Percentiles rank a stretch among this genome's conserved stretches.
Evolutionary conservation across 768 basidiomycete species (phyloP).

Genomic region (Mycena sanguinolenta): DNA sequence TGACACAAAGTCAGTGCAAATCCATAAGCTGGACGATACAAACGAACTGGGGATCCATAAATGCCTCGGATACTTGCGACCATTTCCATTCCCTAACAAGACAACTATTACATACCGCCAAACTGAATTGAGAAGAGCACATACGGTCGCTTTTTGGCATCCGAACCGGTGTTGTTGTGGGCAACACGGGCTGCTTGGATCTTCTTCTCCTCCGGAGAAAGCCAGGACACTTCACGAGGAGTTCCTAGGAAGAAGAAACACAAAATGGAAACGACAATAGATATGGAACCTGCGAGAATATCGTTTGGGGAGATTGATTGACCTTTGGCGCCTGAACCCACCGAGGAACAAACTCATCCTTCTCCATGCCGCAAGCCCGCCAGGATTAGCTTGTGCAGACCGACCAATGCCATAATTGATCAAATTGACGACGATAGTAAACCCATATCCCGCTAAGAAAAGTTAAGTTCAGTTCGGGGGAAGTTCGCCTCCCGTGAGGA

Average conservation of each 20-base stretch:
- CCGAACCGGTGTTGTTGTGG: slow-evolving; percentile 11
- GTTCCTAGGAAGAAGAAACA: slow-evolving; percentile 8
- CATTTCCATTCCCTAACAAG: slow-evolving; percentile 8
- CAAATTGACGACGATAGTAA: not conserved
- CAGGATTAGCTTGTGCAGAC: slow-evolving; percentile 5
- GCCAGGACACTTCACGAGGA: slow-evolving; percentile 15
- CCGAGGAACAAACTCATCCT: slow-evolving; percentile 17
- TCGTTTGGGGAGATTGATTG: not conserved
- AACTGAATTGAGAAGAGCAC: not conserved
- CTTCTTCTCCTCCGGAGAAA: slow-evolving; percentile 14
- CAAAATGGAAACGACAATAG: not conserved
- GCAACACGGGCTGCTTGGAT: slow-evolving; percentile 20
- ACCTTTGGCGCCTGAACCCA: not conserved
- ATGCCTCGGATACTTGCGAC: slow-evolving; percentile 1
- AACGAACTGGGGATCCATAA: not conserved
- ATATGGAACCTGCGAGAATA: not conserved
- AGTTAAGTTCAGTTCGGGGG: not conserved
- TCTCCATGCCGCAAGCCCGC: slow-evolving; percentile 12
- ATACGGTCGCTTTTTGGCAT: slow-evolving; percentile 6
- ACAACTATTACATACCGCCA: not conserved
- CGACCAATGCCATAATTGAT: slow-evolving; percentile 13
- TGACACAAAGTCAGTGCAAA: not conserved
- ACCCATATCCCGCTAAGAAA: not conserved
- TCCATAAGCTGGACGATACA: not conserved
- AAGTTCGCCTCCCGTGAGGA: too few species aligned